Percentiles rank a stretch among this genome's conserved stretches.
phyloP scores from a whole-genome alignment of 257 asterid species.

The Capsicum pubescens region DNA sequence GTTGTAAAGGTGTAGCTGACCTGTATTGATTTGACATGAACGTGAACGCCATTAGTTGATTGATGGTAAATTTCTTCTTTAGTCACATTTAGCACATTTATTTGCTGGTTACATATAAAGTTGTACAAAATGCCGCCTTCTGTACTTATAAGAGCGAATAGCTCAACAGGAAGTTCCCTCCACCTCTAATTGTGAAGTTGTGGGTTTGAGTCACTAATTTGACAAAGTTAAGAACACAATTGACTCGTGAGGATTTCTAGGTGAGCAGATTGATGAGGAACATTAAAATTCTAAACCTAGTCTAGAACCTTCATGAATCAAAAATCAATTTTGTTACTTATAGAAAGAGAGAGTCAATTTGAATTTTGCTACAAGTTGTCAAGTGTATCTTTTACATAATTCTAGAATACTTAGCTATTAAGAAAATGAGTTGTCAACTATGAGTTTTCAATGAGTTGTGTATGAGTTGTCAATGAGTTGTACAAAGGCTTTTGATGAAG shows the following conservation, averaged over 20 bases:
- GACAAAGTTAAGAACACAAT: not conserved
- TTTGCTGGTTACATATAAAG: not conserved
- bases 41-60: not conserved
- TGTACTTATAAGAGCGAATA: not conserved
- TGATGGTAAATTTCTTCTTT: not conserved
- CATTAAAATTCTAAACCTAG: no score
- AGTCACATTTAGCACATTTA: not conserved
- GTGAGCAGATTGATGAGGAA: not conserved
- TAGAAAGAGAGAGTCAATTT: no score
- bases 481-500: no score
- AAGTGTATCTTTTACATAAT: no score
- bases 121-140: not conserved
- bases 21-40: not conserved
- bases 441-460: no score
- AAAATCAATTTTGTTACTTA: no score
- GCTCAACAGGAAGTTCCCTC: not conserved
- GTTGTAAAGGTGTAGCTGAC: not conserved
- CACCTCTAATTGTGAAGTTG: not conserved
- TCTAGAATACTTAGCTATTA: no score
- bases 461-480: no score
- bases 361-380: no score
- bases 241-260: not conserved
- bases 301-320: no score
- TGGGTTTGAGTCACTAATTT: not conserved
- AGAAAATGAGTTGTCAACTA: no score